A percentile compares a stretch with the other conserved stretches of the same genome.
These are phyloP conservation scores for Fusarium duplospermum DNA, from an alignment of 2,329 filamentous ascomycete species.

Conservation along the genomic window DNA sequence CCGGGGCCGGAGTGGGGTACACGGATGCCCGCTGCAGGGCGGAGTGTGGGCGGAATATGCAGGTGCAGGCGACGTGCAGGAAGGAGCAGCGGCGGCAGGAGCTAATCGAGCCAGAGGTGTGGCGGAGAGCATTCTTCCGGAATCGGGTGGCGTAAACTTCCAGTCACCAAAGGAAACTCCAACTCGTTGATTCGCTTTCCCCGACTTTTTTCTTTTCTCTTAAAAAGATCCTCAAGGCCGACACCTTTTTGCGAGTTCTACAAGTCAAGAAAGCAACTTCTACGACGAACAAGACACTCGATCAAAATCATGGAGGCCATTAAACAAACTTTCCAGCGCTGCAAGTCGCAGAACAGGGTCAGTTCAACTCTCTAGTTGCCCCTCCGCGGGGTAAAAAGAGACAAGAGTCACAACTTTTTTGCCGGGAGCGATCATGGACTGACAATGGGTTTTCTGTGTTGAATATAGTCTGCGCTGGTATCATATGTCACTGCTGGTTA, in stretches of 20 bases:
- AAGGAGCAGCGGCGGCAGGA: conserved; percentile 38
- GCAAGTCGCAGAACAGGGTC: conserved; percentile 70
- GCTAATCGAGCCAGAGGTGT: conserved; percentile 35
- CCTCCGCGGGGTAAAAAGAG: conserved; percentile 45
- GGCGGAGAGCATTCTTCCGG: conserved; percentile 47
- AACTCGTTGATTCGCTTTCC: conserved; percentile 15
- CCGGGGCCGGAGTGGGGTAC: conserved; percentile 35
- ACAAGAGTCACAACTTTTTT: conserved; percentile 9
- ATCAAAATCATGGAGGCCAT: conserved; percentile 63
- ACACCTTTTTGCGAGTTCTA: neutral
- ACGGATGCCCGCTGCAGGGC: conserved; percentile 36
- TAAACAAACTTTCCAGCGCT: conserved; percentile 69
- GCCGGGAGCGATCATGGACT: conserved; percentile 19
- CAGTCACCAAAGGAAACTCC: conserved; percentile 4
- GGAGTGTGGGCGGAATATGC: conserved; percentile 36
- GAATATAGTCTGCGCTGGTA: conserved; percentile 79
- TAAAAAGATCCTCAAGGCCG: conserved; percentile 26
- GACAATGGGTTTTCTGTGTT: conserved; percentile 24
- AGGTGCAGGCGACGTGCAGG: conserved; percentile 32
- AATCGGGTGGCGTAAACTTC: conserved; percentile 44
- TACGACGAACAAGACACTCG: conserved; percentile 14
- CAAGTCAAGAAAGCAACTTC: neutral
- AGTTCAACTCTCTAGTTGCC: conserved; percentile 46
- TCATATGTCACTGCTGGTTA: conserved; percentile 97
- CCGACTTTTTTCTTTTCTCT: conserved; percentile 3